Conservation (phyloP, 1,139 yeast genomes). For the Saccharomyces hybrid region DNA sequence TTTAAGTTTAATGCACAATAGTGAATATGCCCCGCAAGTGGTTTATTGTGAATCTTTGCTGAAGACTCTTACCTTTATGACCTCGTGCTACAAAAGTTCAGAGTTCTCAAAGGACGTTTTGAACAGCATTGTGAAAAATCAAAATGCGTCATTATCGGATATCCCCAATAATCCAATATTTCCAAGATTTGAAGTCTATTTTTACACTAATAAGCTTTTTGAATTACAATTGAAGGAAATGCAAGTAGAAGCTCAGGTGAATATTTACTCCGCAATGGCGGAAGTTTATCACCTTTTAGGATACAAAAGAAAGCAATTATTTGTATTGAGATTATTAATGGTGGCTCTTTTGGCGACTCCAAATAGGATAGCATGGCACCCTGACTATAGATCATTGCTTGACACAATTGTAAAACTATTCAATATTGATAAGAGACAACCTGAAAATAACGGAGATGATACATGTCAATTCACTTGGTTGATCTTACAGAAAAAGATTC, state of each 20-base stretch:
- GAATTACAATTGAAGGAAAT: conserved; percentile 37
- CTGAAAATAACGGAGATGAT: conserved; percentile 21
- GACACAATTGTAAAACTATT: conserved; percentile 39
- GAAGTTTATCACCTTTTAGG: conserved; percentile 56
- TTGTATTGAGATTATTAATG: conserved; percentile 56
- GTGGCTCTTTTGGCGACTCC: conserved; percentile 41
- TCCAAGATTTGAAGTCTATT: conserved; percentile 40
- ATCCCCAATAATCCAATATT: conserved; percentile 30
- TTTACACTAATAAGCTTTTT: conserved; percentile 42
- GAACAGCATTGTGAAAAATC: conserved; percentile 34
- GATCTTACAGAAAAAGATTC: no score
- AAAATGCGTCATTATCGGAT: conserved; percentile 15
- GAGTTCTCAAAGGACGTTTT: conserved; percentile 41
- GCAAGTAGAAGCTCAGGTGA: conserved; percentile 46
- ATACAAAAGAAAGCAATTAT: conserved; percentile 58
- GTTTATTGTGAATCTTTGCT: conserved; percentile 70
- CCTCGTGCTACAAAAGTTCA: conserved; percentile 45
- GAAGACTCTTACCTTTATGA: conserved; percentile 56
- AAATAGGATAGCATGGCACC: conserved; percentile 25
- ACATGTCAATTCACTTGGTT: conserved; percentile 10
- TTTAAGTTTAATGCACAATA: conserved; percentile 50
- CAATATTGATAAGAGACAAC: conserved; percentile 32
- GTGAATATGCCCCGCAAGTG: conserved; percentile 75
- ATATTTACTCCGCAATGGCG: conserved; percentile 61
- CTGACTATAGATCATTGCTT: conserved; percentile 34